A percentile compares a stretch with the other conserved stretches of the same genome.
Conservation (phyloP, 768 basidiomycete species). For the Podaxis sp. region DNA sequence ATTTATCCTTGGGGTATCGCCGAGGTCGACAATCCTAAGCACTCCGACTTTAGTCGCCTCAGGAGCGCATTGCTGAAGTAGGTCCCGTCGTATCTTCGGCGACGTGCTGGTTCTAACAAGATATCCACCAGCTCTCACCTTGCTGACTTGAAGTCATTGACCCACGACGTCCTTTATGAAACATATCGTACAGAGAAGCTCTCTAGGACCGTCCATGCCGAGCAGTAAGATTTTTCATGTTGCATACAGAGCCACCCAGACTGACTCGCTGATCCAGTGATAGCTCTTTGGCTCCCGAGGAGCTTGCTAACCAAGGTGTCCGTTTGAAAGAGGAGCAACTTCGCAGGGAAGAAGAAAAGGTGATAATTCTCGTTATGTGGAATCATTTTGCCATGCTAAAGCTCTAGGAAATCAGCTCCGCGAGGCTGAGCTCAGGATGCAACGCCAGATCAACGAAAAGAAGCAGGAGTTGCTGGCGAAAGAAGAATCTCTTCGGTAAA, state of each 20-base stretch:
- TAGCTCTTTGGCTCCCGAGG: conserved; percentile 91
- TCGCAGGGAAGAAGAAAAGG: conserved; percentile 95
- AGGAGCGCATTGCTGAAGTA: conserved; percentile 90
- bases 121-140: conserved; percentile 73
- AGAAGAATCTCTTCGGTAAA: conserved; percentile 88
- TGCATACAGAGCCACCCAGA: conserved; percentile 2
- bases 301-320: conserved; percentile 94
- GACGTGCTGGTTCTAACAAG: conserved; percentile 14
- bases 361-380: conserved; percentile 26
- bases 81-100: conserved; percentile 20
- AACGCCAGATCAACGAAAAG: conserved; percentile 97
- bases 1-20: conserved; percentile 99
- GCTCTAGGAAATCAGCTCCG: conserved; percentile 57
- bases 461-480: conserved; percentile 95
- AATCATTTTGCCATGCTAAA: conserved; percentile 14
- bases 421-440: conserved; percentile 97
- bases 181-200: conserved; percentile 98
- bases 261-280: conserved; percentile 50
- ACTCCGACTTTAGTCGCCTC: conserved; percentile 96
- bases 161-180: conserved; percentile 93
- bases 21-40: conserved; percentile 98
- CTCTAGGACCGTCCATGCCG: conserved; percentile 83
- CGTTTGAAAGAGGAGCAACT: conserved; percentile 99
- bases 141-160: conserved; percentile 91
- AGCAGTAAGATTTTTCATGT: conserved; percentile 50